These are phyloP conservation scores for Ambrosia artemisiifolia DNA, from an alignment of 129 eudicot species.

Conservation along the genomic window DNA sequence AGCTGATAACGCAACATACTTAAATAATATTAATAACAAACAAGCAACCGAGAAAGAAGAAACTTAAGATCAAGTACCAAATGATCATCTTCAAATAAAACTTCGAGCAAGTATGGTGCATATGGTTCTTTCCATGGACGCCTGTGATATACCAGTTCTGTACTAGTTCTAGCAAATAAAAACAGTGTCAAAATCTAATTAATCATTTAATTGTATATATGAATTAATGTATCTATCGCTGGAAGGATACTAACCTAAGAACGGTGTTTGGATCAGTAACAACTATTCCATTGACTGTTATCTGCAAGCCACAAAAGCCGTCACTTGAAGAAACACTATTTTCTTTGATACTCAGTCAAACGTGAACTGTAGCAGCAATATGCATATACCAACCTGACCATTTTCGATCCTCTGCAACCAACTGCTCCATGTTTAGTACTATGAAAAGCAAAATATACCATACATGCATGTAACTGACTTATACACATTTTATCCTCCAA, in stretches of 20 bases:
- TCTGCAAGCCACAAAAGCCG: slow-evolving; percentile 40
- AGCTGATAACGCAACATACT: background rate
- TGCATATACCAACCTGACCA: slow-evolving; percentile 55
- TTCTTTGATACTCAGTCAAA: slow-evolving; percentile 15
- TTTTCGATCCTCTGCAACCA: slow-evolving; percentile 93
- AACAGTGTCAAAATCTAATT: background rate
- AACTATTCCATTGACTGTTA: slow-evolving; percentile 55
- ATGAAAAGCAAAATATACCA: slow-evolving; percentile 4
- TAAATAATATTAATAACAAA: background rate
- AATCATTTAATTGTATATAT: background rate
- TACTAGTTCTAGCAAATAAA: slow-evolving; percentile 44
- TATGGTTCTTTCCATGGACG: slow-evolving; percentile 92
- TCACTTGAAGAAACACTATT: slow-evolving; percentile 17
- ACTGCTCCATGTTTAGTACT: slow-evolving; percentile 46
- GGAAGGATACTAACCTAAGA: slow-evolving; percentile 47
- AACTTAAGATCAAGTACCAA: slow-evolving; percentile 47
- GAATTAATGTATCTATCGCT: background rate
- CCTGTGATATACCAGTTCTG: slow-evolving; percentile 65
- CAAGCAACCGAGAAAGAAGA: slow-evolving; percentile 1
- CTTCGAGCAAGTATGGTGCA: slow-evolving; percentile 68
- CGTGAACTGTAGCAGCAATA: background rate
- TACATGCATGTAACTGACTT: slow-evolving; percentile 7
- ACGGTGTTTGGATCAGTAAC: slow-evolving; percentile 48
- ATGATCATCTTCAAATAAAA: slow-evolving; percentile 82
- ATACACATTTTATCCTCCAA: background rate